Percentiles rank a stretch among this genome's conserved stretches.
These are phyloP conservation scores for Alternaria sp. DNA, from an alignment of 2,329 filamentous ascomycete species.

Conservation along the genomic window DNA sequence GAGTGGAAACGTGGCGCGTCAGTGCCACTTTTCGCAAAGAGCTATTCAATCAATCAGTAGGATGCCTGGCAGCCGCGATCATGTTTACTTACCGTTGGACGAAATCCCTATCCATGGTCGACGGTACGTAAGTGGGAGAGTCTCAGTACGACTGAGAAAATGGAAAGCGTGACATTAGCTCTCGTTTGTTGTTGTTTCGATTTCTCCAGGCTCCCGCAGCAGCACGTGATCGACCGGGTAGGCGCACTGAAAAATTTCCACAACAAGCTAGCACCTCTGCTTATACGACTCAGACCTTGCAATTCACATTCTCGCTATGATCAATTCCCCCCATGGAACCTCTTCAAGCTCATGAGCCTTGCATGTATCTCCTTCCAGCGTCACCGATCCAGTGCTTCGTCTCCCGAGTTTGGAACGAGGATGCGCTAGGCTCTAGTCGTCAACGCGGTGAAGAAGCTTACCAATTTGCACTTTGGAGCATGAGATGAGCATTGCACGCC, in stretches of 20 bases:
- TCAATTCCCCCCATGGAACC: accelerated
- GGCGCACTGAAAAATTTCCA: neutral
- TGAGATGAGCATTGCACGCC: too few species aligned
- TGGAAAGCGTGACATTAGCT: neutral
- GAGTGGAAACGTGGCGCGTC: neutral
- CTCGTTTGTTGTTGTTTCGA: neutral
- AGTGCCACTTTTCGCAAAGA: neutral
- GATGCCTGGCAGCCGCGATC: neutral
- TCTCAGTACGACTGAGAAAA: neutral
- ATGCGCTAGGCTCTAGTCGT: too few species aligned
- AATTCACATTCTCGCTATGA: too few species aligned
- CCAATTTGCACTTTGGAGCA: too few species aligned
- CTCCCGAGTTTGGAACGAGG: too few species aligned
- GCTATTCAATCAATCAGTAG: neutral
- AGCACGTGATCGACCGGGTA: neutral
- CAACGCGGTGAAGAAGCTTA: too few species aligned
- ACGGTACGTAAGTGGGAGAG: neutral
- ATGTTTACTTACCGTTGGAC: neutral
- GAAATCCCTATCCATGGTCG: neutral
- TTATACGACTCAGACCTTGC: neutral
- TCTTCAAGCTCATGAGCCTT: neutral
- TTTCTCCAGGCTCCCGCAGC: neutral
- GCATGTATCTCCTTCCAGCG: too few species aligned
- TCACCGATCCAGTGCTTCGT: too few species aligned
- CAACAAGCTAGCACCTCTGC: neutral